These are phyloP conservation scores for Ustilago loliicola DNA, from an alignment of 1,284 basidiomycete species.

Conservation along the genomic window DNA sequence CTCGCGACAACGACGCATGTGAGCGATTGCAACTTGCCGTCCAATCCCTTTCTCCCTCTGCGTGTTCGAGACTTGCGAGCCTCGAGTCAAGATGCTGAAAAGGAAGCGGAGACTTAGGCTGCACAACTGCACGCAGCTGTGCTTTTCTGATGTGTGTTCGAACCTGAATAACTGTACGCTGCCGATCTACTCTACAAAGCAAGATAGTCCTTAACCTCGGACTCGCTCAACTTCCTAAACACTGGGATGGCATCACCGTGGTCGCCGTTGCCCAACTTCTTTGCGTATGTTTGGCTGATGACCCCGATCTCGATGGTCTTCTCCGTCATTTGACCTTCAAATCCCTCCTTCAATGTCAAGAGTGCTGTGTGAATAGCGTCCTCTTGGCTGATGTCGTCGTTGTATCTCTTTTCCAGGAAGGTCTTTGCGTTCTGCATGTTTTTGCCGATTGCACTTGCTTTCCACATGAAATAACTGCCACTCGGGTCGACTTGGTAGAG, in stretches of 20 bases:
- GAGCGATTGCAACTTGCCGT: no score
- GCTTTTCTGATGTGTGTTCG: no score
- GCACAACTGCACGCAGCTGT: no score
- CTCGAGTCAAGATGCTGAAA: no score
- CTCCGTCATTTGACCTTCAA: constrained; percentile 99
- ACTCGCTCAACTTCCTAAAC: constrained; percentile 63
- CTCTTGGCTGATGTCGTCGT: constrained; percentile 98
- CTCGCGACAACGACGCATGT: no score
- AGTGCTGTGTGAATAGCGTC: constrained; percentile 99
- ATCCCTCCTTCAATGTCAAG: constrained; percentile 96
- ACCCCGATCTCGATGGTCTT: constrained; percentile 99
- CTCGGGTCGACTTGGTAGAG: constrained; percentile 99
- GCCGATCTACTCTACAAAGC: constrained; percentile 25
- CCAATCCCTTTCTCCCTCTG: no score
- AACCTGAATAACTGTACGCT: background rate
- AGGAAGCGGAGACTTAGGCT: no score
- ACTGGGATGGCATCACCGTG: constrained; percentile 50
- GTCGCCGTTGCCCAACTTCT: constrained; percentile 48
- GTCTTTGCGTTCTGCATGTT: constrained; percentile 99
- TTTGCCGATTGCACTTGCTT: constrained; percentile 98
- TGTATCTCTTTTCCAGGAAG: constrained; percentile 97
- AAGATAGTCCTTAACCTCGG: constrained; percentile 65
- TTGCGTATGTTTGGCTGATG: constrained; percentile 73
- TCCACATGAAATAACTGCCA: constrained; percentile 95
- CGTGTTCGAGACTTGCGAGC: no score